These are phyloP conservation scores for Fusarium anthophilum DNA, from an alignment of 2,329 filamentous ascomycete genomes.

Conservation along the genomic window DNA sequence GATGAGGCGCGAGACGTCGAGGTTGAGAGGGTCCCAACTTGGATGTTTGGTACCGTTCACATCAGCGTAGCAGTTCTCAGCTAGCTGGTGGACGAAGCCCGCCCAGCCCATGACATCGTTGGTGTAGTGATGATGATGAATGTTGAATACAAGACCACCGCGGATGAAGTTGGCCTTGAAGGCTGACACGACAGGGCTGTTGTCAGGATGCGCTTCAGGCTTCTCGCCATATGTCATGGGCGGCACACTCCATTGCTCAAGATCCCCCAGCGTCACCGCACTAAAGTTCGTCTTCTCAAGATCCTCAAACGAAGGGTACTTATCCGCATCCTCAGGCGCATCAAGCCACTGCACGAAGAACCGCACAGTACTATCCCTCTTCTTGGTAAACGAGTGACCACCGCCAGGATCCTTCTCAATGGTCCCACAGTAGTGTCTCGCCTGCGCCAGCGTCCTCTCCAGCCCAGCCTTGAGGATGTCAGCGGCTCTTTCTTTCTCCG, in stretches of 20 bases:
- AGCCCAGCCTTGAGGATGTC: conserved; percentile 48
- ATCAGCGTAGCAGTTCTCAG: conserved; percentile 53
- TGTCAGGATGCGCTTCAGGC: conserved; percentile 49
- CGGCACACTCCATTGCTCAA: conserved; percentile 47
- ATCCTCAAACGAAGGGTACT: conserved; percentile 51
- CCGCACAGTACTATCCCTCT: conserved; percentile 45
- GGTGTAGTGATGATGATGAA: conserved; percentile 54
- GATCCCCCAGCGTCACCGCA: conserved; percentile 45
- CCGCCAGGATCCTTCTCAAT: conserved; percentile 52
- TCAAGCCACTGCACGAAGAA: conserved; percentile 53
- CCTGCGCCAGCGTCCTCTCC: conserved; percentile 50
- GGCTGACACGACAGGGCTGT: conserved; percentile 46
- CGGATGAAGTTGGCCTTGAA: conserved; percentile 55
- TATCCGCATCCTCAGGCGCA: conserved; percentile 31
- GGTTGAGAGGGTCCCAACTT: conserved; percentile 47
- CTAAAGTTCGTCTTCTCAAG: conserved; percentile 50
- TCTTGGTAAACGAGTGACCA: conserved; percentile 51
- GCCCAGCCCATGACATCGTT: conserved; percentile 56
- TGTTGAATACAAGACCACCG: conserved; percentile 53
- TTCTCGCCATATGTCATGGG: conserved; percentile 53
- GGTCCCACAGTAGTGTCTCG: conserved; percentile 49
- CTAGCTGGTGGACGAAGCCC: conserved; percentile 50
- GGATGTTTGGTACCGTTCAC: conserved; percentile 44
- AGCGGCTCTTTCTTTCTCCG: conserved; percentile 40
- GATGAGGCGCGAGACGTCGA: conserved; percentile 49